phyloP scores from a whole-genome alignment of 371 early-diverging fungal genomes.

The Actinomortierella wolfii region DNA sequence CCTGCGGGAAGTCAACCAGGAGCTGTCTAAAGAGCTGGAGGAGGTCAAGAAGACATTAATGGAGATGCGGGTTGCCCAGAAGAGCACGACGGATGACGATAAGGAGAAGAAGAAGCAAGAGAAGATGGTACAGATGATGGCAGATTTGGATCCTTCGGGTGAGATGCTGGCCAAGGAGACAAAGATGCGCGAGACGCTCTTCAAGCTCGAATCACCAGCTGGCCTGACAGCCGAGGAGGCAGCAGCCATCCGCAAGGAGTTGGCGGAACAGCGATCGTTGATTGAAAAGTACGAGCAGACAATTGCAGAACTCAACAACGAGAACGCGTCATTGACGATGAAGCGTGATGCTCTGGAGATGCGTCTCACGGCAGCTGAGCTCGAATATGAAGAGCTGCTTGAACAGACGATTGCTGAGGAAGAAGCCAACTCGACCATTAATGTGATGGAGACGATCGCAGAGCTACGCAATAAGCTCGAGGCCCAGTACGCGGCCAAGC shows the following conservation, averaged over 20 bases:
- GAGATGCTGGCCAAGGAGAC: constrained; percentile 79
- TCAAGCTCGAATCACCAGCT: constrained; percentile 60
- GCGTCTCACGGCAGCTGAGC: constrained; percentile 72
- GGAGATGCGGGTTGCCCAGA: constrained; percentile 55
- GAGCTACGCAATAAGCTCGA: constrained; percentile 88
- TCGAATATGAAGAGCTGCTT: constrained; percentile 92
- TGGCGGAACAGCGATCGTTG: constrained; percentile 71
- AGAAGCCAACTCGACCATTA: constrained; percentile 71
- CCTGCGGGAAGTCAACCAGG: constrained; percentile 82
- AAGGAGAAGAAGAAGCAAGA: constrained; percentile 81
- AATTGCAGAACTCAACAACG: constrained; percentile 65
- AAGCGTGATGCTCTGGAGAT: constrained; percentile 79
- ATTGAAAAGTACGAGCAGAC: constrained; percentile 72
- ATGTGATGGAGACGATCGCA: constrained; percentile 72
- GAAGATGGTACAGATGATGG: constrained; percentile 88
- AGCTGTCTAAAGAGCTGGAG: constrained; percentile 71
- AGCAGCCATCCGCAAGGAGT: constrained; percentile 75
- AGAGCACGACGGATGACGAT: constrained; percentile 61
- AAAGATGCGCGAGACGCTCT: constrained; percentile 70
- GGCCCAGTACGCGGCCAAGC: constrained; percentile 78
- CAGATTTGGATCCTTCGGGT: constrained; percentile 80
- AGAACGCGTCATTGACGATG: constrained; percentile 64
- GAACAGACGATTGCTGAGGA: constrained; percentile 94
- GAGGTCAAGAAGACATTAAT: constrained; percentile 66
- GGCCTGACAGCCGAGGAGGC: constrained; percentile 75